Evolutionary conservation across 441 rosid species (phyloP), one percentile per base, ranked within the genome.

Genomic region (Rhodomyrtus psidioides): DNA sequence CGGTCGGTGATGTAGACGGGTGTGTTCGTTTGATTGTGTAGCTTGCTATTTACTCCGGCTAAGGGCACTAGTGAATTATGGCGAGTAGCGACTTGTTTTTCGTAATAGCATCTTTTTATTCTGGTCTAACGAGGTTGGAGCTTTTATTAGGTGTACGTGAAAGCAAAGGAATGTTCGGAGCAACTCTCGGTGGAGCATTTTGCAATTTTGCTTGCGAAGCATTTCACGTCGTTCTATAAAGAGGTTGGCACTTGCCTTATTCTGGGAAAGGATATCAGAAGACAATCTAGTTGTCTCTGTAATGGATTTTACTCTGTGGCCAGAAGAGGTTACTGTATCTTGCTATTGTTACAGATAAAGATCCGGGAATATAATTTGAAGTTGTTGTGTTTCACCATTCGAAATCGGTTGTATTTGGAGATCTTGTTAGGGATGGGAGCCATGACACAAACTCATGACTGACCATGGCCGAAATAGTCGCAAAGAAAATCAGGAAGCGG

Each of bases 151-250:
- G 99, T 96, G 51, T 96, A 97, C 90, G 97, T 84, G 59, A 97
- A 95, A 89, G 98, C 98, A 27, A 93, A 97, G 89, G 96, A 96
- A 90, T 93, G 98, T 86, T 87, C 91, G 28, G 90, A 93, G 62
- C 95, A 88, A 82, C 86, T 96, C 86, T 93, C 99, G 3, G 95
- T 90, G 16, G 98, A 97, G 89, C 94, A 93, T 16, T 97, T 97
- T 87, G 97, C 99, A 4, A 90, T 97, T 86, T 86, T 93, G 85
- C 89, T 96, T 74, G 98, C 92, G 27, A 93, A 90, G 86, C 99
- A 97, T 86, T 97, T 97, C 86, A 88, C 94, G 30, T 93, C 98
- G 1, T 91, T 59, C 88, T 97, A 97, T 87, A 92, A 87, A 60
- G 96, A 94, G 98, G 99, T 95, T 21, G 39, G 79, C 12, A 17